A percentile compares a stretch with the other conserved stretches of the same genome.
phyloP scores from a whole-genome alignment of 2,329 filamentous ascomycete species.

The Blastomyces gilchristii region DNA sequence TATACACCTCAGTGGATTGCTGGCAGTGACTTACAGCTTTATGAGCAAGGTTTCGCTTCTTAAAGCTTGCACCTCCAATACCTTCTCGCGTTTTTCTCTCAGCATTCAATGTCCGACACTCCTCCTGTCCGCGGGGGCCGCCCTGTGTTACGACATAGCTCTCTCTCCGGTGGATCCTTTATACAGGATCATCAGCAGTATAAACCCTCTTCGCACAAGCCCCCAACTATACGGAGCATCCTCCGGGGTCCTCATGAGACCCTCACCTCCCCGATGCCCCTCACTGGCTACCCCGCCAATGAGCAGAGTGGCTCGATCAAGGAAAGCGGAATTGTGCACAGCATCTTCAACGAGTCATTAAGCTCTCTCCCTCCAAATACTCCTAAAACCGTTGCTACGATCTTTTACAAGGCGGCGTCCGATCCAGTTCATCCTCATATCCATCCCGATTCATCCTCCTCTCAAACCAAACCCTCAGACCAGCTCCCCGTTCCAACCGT shows the following conservation, averaged over 20 bases:
- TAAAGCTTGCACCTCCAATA: neutral
- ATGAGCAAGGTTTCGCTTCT: neutral
- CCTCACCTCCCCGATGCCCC: conserved; percentile 20
- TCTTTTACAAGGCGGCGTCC: conserved; percentile 40
- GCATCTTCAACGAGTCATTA: conserved; percentile 35
- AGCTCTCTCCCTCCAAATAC: conserved; percentile 32
- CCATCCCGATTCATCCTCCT: conserved; percentile 39
- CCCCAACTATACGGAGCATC: conserved; percentile 29
- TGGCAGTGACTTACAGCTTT: neutral
- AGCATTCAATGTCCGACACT: conserved; percentile 25
- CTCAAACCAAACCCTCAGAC: conserved; percentile 25
- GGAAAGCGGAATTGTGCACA: conserved; percentile 39
- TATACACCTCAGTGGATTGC: neutral
- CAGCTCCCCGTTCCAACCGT: conserved; percentile 33
- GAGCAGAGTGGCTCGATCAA: conserved; percentile 24
- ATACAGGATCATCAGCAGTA: conserved; percentile 42
- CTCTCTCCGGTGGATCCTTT: conserved; percentile 35
- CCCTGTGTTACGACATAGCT: conserved; percentile 35
- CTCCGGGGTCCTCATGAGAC: conserved; percentile 24
- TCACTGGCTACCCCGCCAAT: conserved; percentile 29
- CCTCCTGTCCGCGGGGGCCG: conserved; percentile 24
- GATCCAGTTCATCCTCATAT: conserved; percentile 36
- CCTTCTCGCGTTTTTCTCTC: neutral
- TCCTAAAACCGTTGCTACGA: conserved; percentile 38
- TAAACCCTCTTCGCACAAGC: conserved; percentile 28